Percentiles rank a stretch among this genome's conserved stretches.
Evolutionary conservation across 768 basidiomycete genomes (phyloP).

Genomic region (Rhodocollybia butyracea): DNA sequence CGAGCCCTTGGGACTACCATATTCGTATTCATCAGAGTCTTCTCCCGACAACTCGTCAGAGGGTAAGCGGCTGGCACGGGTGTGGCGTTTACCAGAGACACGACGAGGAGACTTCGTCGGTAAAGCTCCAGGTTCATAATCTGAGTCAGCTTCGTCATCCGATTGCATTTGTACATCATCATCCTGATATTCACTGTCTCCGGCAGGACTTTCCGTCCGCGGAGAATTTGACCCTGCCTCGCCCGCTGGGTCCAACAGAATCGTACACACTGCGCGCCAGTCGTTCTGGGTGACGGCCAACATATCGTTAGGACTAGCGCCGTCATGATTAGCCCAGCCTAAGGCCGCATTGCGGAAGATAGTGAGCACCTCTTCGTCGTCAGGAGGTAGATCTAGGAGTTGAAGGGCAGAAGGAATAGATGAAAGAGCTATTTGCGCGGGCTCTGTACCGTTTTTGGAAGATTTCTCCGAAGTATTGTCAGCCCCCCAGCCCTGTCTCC

Average conservation of each 20-base stretch:
- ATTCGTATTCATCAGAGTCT: constrained; percentile 1
- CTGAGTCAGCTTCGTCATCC: constrained; percentile 16
- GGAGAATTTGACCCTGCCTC: constrained; percentile 13
- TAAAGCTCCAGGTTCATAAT: constrained; percentile 21
- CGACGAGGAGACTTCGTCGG: not conserved
- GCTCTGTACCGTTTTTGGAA: constrained; percentile 7
- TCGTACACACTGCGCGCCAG: constrained; percentile 80
- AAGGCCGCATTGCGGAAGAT: constrained; percentile 75
- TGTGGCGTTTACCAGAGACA: not conserved
- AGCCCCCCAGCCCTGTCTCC: not conserved
- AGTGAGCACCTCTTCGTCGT: constrained; percentile 68
- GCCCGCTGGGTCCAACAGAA: constrained; percentile 51
- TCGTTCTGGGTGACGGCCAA: constrained; percentile 56
- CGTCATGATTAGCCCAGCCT: constrained; percentile 48
- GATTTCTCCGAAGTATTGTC: constrained; percentile 9
- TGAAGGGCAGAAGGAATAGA: constrained; percentile 61
- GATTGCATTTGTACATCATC: not conserved
- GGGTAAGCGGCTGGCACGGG: not conserved
- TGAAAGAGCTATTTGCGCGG: constrained; percentile 47
- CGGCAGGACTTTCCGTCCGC: not conserved
- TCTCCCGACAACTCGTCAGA: not conserved
- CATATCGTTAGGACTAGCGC: constrained; percentile 19
- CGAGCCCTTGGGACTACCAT: not conserved
- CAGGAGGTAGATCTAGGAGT: constrained; percentile 59
- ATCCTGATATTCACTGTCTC: not conserved